Percentiles rank a stretch among this genome's conserved stretches.
Conservation (phyloP, 2,329 filamentous ascomycete genomes). For the Penicillium hordei region DNA sequence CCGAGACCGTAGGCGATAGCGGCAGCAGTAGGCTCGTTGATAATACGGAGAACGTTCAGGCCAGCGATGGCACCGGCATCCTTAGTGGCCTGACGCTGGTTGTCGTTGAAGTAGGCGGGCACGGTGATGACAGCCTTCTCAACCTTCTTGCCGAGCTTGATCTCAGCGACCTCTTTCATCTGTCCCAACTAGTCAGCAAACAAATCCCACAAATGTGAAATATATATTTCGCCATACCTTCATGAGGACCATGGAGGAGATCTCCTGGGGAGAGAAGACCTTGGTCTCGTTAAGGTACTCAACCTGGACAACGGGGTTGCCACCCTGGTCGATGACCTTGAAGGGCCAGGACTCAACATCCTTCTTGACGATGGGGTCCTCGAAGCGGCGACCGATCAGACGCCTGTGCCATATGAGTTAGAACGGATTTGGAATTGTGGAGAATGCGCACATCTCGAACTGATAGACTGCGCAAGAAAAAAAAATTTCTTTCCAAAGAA, state of each 20-base stretch:
- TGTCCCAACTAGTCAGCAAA: constrained; percentile 41
- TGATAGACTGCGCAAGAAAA: not conserved
- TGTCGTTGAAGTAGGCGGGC: constrained; percentile 99
- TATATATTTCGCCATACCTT: constrained; percentile 64
- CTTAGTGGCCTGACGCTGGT: constrained; percentile 99
- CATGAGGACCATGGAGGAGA: constrained; percentile 96
- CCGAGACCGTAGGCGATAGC: constrained; percentile 98
- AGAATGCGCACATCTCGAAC: constrained; percentile 1
- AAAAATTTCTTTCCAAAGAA: constrained; percentile 22
- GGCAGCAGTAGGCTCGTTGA: constrained; percentile 98
- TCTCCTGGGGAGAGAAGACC: constrained; percentile 96
- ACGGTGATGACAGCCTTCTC: constrained; percentile 99
- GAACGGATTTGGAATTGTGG: not conserved
- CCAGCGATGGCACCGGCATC: constrained; percentile 97
- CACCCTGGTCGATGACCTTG: constrained; percentile 89
- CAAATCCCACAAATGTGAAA: not conserved
- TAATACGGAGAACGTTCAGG: constrained; percentile 98
- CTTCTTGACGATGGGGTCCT: constrained; percentile 97
- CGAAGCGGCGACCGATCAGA: constrained; percentile 93
- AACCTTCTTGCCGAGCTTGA: constrained; percentile 97
- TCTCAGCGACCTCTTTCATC: constrained; percentile 99
- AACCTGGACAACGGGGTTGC: constrained; percentile 89
- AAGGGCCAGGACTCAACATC: constrained; percentile 99
- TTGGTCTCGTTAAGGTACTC: constrained; percentile 94
- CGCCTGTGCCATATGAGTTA: constrained; percentile 60